Evolutionary conservation across 495 filamentous ascomycete genomes (phyloP).

Genomic region (Penicillium paradoxum): DNA sequence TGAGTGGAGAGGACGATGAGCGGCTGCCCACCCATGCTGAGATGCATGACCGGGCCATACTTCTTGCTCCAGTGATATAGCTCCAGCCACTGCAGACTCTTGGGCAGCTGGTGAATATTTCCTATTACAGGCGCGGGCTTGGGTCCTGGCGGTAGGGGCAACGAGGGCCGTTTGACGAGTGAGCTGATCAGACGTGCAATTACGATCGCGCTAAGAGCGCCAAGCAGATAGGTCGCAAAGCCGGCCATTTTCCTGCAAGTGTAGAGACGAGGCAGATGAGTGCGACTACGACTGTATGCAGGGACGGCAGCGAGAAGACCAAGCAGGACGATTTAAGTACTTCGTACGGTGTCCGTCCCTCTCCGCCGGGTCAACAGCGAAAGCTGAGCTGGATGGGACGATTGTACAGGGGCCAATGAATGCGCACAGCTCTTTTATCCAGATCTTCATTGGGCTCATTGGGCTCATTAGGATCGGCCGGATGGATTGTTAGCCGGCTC

Average conservation of each 20-base stretch:
- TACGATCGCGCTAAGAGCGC: background rate
- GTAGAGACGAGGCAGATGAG: background rate
- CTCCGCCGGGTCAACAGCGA: background rate
- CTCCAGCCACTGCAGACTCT: conserved; percentile 53
- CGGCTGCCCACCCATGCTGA: conserved; percentile 23
- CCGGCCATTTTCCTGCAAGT: background rate
- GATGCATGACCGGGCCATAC: conserved; percentile 38
- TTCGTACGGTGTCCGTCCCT: background rate
- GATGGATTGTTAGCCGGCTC: background rate
- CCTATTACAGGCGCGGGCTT: conserved; percentile 51
- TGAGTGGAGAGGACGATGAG: conserved; percentile 25
- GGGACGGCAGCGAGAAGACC: background rate
- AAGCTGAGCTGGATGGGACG: background rate
- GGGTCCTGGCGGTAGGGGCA: conserved; percentile 51
- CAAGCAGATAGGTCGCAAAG: background rate
- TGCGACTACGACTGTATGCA: background rate
- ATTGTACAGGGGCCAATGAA: background rate
- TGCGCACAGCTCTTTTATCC: background rate
- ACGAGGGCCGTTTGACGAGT: background rate
- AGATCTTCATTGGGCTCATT: background rate
- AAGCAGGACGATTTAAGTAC: background rate
- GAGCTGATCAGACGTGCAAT: background rate
- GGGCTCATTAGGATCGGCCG: background rate
- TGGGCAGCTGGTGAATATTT: conserved; percentile 50
- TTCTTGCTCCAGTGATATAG: conserved; percentile 44